Percentiles rank a stretch among this genome's conserved stretches.
Conservation (phyloP, 192 early-diverging fungal genomes). For the Mortierella antarctica region DNA sequence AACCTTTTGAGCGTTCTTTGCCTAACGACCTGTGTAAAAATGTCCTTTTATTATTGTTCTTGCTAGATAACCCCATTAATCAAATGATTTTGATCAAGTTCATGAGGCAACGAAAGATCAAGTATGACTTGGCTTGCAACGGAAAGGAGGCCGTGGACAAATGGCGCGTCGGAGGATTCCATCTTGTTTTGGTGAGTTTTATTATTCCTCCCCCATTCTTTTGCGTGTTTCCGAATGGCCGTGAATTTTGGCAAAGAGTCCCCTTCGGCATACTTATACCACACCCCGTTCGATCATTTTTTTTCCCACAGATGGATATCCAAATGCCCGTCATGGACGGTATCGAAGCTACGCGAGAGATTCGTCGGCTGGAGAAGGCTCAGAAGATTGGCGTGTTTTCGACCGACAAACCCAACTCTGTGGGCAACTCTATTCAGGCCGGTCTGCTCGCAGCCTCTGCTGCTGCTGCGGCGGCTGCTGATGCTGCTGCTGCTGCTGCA, state of each 20-base stretch:
- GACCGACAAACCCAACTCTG: constrained; percentile 36
- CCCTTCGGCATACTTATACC: neutral
- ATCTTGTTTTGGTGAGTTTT: constrained; percentile 69
- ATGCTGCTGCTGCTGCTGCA: neutral
- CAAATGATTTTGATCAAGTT: constrained; percentile 77
- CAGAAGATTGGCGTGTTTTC: constrained; percentile 70
- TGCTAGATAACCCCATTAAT: constrained; percentile 80
- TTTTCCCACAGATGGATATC: constrained; percentile 70
- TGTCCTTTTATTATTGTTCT: neutral
- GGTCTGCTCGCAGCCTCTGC: constrained; percentile 11
- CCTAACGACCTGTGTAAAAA: neutral
- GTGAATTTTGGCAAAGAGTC: neutral
- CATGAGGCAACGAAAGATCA: constrained; percentile 76
- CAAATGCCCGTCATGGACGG: constrained; percentile 80
- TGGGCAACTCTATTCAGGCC: constrained; percentile 19
- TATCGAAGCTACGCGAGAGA: constrained; percentile 71
- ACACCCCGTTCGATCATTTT: neutral
- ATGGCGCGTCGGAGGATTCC: constrained; percentile 76
- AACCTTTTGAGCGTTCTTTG: neutral
- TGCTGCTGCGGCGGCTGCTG: neutral
- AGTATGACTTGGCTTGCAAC: constrained; percentile 80
- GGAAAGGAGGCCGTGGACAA: constrained; percentile 85
- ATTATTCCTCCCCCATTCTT: neutral
- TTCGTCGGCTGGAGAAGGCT: constrained; percentile 66
- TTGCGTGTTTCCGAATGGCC: neutral